Evolutionary conservation across 257 asterid species (phyloP).

Genomic region (Pogostemon cablin): DNA sequence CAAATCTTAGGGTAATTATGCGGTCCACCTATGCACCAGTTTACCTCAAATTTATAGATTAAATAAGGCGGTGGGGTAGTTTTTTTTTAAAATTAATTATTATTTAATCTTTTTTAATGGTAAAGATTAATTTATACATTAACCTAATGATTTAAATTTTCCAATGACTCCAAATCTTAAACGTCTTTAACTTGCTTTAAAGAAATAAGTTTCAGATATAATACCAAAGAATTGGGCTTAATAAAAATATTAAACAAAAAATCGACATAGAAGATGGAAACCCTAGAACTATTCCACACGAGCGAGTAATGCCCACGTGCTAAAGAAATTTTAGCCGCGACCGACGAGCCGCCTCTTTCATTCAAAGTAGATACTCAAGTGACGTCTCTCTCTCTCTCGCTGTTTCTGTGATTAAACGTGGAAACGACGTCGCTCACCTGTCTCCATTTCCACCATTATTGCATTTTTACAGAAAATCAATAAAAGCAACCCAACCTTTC

Average conservation of each 20-base stretch:
- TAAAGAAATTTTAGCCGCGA: constrained; percentile 12
- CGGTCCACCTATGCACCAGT: no score
- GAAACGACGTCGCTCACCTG: constrained; percentile 36
- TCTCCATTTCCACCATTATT: constrained; percentile 24
- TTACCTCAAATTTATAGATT: no score
- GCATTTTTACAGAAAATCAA: background rate
- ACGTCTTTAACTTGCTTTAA: no score
- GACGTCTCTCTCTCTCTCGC: constrained; percentile 27
- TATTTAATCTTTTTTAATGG: no score
- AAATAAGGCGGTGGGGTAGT: no score
- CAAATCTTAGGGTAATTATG: no score
- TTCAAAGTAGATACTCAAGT: constrained; percentile 12
- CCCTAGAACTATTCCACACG: constrained; percentile 41
- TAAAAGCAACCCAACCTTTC: background rate
- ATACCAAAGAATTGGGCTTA: no score
- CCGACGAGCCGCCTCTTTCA: constrained; percentile 45
- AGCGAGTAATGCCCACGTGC: constrained; percentile 40
- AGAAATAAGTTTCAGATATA: no score
- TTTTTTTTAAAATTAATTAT: no score
- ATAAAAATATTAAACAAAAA: background rate
- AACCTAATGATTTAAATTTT: no score
- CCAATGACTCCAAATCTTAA: no score
- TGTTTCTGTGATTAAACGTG: background rate
- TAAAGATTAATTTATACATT: no score
- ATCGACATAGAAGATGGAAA: constrained; percentile 8